A percentile compares a stretch with the other conserved stretches of the same genome.
Conservation (phyloP, 371 early-diverging fungal genomes). For the Rhizomucor pusillus region DNA sequence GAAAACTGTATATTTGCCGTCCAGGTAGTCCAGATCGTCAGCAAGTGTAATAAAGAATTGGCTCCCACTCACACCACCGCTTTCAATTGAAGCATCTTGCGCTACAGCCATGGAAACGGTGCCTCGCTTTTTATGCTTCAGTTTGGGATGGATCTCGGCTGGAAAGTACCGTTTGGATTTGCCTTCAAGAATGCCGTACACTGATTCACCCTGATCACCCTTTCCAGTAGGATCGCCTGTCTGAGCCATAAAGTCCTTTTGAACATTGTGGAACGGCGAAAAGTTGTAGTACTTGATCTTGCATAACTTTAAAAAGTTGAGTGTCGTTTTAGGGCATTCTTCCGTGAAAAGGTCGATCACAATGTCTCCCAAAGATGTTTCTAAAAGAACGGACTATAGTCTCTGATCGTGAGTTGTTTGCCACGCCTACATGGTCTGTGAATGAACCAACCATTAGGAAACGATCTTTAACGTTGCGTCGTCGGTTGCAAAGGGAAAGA, state of each 20-base stretch:
- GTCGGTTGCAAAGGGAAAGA: no score
- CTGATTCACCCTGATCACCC: slow-evolving; percentile 79
- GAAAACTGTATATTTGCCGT: slow-evolving; percentile 97
- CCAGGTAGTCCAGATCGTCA: slow-evolving; percentile 85
- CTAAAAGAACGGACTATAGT: slow-evolving; percentile 69
- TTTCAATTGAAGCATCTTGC: slow-evolving; percentile 34
- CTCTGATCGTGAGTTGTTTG: no score
- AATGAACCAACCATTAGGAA: no score
- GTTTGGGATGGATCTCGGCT: slow-evolving; percentile 80
- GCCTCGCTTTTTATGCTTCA: slow-evolving; percentile 84
- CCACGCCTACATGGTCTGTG: no score
- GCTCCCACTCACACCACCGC: slow-evolving; percentile 67
- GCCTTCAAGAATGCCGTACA: slow-evolving; percentile 65
- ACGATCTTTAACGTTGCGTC: no score
- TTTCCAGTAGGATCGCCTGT: slow-evolving; percentile 86
- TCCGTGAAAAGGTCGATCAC: slow-evolving; percentile 89
- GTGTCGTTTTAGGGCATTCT: slow-evolving; percentile 71
- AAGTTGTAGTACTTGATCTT: slow-evolving; percentile 95
- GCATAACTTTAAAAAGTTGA: slow-evolving; percentile 93
- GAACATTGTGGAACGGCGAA: slow-evolving; percentile 81
- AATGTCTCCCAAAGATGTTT: slow-evolving; percentile 92
- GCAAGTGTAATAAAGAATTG: slow-evolving; percentile 97
- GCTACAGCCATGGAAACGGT: slow-evolving; percentile 86
- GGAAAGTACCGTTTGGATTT: slow-evolving; percentile 63
- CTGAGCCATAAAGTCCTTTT: slow-evolving; percentile 86